Evolutionary conservation across 768 basidiomycete species (phyloP).

Genomic region (Lentinula boryana): DNA sequence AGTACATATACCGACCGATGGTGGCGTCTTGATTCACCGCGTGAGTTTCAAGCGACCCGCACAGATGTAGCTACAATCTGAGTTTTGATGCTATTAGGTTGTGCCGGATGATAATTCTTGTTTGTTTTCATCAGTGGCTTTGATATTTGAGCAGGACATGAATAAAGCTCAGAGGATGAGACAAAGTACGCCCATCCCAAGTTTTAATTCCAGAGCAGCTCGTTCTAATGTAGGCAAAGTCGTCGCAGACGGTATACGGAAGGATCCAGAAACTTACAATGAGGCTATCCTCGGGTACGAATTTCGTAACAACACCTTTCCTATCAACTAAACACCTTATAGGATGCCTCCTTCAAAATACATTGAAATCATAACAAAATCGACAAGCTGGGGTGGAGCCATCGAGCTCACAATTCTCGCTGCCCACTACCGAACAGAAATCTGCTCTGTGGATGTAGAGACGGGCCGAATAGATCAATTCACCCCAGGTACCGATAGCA

Average conservation of each 20-base stretch:
- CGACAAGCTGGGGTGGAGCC: constrained; percentile 90
- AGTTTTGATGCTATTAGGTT: constrained; percentile 32
- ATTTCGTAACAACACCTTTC: constrained; percentile 1
- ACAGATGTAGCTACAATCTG: not conserved
- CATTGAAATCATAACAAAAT: constrained; percentile 72
- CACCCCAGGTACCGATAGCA: constrained; percentile 41
- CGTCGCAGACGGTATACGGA: constrained; percentile 75
- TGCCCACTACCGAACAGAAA: constrained; percentile 76
- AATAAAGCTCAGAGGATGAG: constrained; percentile 66
- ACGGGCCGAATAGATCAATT: constrained; percentile 87
- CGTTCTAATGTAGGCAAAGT: constrained; percentile 35
- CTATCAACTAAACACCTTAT: not conserved
- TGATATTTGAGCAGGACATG: constrained; percentile 81
- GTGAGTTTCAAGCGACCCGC: constrained; percentile 26
- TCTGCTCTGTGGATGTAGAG: constrained; percentile 87
- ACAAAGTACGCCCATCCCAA: constrained; percentile 45
- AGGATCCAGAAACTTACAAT: constrained; percentile 65
- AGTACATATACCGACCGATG: constrained; percentile 55
- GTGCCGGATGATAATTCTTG: constrained; percentile 99
- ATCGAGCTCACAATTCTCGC: constrained; percentile 89
- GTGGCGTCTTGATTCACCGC: constrained; percentile 67
- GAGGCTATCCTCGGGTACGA: constrained; percentile 84
- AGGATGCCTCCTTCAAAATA: constrained; percentile 62
- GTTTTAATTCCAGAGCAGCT: not conserved
- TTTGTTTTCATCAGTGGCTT: constrained; percentile 80